A percentile compares a stretch with the other conserved stretches of the same genome.
These are phyloP conservation scores for Aureobasidium uvarum DNA, from an alignment of 2,329 filamentous ascomycete genomes.

Conservation along the genomic window DNA sequence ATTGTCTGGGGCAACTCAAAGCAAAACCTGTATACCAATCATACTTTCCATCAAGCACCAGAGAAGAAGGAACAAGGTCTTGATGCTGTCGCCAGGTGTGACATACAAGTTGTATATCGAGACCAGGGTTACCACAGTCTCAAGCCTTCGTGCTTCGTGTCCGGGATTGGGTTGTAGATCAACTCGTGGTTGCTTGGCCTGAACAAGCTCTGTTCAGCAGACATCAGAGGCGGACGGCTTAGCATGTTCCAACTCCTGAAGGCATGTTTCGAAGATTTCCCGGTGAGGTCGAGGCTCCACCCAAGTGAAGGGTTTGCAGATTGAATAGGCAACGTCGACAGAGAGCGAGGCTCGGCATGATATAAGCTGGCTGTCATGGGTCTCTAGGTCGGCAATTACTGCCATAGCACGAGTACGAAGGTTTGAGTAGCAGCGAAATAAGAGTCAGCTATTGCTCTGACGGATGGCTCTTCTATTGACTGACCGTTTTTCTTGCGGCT, in stretches of 20 bases:
- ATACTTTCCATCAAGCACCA: neutral
- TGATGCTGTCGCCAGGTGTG: neutral
- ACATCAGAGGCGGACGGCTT: neutral
- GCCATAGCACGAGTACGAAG: slow-evolving; percentile 8
- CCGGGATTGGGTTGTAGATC: neutral
- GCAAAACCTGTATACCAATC: neutral
- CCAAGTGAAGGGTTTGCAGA: neutral
- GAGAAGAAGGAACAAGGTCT: neutral
- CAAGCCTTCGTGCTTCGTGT: neutral
- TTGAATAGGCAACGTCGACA: neutral
- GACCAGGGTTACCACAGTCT: neutral
- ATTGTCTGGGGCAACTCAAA: too few species aligned
- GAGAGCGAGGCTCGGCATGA: neutral
- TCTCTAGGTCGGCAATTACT: neutral
- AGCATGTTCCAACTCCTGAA: neutral
- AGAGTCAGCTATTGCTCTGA: slow-evolving; percentile 21
- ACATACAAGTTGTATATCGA: neutral
- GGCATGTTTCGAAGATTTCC: neutral
- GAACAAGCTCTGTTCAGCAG: neutral
- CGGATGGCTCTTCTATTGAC: slow-evolving; percentile 17
- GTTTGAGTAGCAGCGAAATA: slow-evolving; percentile 13
- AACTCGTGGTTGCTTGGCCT: neutral
- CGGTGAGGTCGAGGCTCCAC: neutral
- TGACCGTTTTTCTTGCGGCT: slow-evolving; percentile 16
- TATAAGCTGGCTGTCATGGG: neutral